These are phyloP conservation scores for Apophysomyces variabilis DNA, from an alignment of 371 early-diverging fungal genomes.

Conservation along the genomic window DNA sequence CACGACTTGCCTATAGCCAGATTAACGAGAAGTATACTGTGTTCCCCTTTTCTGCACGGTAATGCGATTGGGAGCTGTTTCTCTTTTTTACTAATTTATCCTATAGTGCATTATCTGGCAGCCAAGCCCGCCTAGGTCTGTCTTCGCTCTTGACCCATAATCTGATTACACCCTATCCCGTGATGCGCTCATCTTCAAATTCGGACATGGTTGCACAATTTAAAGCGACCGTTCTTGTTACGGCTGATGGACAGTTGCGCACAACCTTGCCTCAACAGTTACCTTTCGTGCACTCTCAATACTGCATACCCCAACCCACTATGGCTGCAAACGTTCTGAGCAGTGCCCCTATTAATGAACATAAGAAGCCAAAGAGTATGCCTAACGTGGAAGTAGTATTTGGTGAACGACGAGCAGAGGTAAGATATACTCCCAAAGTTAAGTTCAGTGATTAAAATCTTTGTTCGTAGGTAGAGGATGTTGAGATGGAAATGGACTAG, in stretches of 20 bases:
- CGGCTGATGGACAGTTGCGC: conserved; percentile 74
- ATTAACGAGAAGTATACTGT: conserved; percentile 75
- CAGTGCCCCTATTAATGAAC: conserved; percentile 20
- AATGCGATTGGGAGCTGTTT: conserved; percentile 13
- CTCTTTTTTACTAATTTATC: not conserved
- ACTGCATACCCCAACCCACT: conserved; percentile 57
- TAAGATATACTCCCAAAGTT: conserved; percentile 4
- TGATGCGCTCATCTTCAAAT: conserved; percentile 65
- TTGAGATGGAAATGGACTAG: conserved; percentile 42
- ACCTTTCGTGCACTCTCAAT: conserved; percentile 79
- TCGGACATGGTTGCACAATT: conserved; percentile 82
- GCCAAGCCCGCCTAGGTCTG: conserved; percentile 86
- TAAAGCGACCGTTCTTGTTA: conserved; percentile 84
- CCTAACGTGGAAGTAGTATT: conserved; percentile 32
- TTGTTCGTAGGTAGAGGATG: conserved; percentile 32
- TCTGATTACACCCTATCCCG: conserved; percentile 77
- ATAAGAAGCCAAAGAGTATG: conserved; percentile 12
- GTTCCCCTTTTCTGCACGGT: conserved; percentile 84
- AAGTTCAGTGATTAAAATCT: not conserved
- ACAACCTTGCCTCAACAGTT: conserved; percentile 63
- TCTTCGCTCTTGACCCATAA: conserved; percentile 78
- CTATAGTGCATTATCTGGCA: conserved; percentile 68
- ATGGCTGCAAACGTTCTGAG: conserved; percentile 46
- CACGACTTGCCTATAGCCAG: conserved; percentile 76
- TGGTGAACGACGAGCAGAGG: conserved; percentile 45